These are phyloP conservation scores for Leersia perrieri DNA, from an alignment of 176 grass and related monocot genomes.

Conservation along the genomic window DNA sequence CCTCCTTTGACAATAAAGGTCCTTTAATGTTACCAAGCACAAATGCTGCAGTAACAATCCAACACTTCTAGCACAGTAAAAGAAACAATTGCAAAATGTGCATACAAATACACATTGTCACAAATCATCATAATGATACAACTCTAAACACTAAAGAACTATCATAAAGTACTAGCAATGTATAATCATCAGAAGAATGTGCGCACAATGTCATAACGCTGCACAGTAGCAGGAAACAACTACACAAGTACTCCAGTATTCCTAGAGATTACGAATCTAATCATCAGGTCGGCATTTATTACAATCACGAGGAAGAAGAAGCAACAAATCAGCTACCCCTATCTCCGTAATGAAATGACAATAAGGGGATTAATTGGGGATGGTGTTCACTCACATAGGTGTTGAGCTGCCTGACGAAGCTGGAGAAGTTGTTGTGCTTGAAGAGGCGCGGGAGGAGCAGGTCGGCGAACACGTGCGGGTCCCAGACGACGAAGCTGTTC, in stretches of 20 bases:
- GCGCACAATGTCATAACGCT: neutral
- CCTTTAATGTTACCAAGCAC: neutral
- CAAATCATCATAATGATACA: neutral
- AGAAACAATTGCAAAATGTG: neutral
- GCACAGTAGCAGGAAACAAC: neutral
- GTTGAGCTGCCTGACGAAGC: constrained; percentile 88
- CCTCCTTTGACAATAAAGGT: too few relatives aligned
- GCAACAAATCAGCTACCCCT: too few relatives aligned
- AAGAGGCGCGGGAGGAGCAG: constrained; percentile 67
- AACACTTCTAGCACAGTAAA: neutral
- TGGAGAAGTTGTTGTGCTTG: constrained; percentile 89
- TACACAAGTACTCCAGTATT: too few relatives aligned
- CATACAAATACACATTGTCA: neutral
- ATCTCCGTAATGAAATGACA: neutral
- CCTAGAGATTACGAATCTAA: neutral
- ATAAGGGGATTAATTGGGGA: neutral
- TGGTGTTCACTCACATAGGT: constrained; percentile 62
- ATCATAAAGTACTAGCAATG: too few relatives aligned
- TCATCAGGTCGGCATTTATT: neutral
- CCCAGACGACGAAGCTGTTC: constrained; percentile 83
- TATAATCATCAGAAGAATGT: neutral
- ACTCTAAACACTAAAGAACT: too few relatives aligned
- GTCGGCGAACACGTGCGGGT: constrained; percentile 65
- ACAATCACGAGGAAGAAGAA: neutral
- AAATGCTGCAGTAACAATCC: neutral